Conservation (phyloP, 768 basidiomycete genomes). For the Cystobasidiopsis lactophilus region DNA sequence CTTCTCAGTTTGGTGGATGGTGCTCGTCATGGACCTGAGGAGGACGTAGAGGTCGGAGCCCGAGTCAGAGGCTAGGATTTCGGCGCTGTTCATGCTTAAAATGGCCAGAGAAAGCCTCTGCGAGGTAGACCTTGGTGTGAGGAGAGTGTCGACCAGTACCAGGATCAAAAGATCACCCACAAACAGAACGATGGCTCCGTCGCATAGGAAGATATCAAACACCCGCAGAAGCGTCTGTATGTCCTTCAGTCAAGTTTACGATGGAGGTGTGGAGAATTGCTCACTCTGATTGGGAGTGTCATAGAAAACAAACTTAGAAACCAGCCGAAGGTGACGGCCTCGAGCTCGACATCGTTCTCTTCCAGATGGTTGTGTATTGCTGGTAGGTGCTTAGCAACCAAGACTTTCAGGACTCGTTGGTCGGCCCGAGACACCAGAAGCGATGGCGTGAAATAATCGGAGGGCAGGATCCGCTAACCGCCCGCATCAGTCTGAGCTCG, state of each 20-base stretch:
- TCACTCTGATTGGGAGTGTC: slow-evolving; percentile 78
- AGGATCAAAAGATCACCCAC: slow-evolving; percentile 13
- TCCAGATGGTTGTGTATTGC: slow-evolving; percentile 53
- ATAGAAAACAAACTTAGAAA: slow-evolving; percentile 90
- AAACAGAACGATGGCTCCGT: slow-evolving; percentile 74
- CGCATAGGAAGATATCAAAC: slow-evolving; percentile 88
- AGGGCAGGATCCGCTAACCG: slow-evolving; percentile 44
- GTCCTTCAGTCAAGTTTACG: not conserved
- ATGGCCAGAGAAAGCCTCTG: slow-evolving; percentile 66
- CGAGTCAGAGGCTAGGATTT: slow-evolving; percentile 61
- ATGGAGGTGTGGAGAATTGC: slow-evolving; percentile 15
- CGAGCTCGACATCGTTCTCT: slow-evolving; percentile 65
- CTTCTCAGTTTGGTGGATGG: slow-evolving; percentile 84
- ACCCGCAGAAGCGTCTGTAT: slow-evolving; percentile 59
- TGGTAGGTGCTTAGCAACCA: slow-evolving; percentile 49
- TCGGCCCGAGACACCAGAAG: slow-evolving; percentile 83
- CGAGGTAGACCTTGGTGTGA: slow-evolving; percentile 4
- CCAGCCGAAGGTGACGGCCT: slow-evolving; percentile 95
- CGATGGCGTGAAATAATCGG: slow-evolving; percentile 81
- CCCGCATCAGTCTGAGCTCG: no score
- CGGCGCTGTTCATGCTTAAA: slow-evolving; percentile 57
- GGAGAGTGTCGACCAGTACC: not conserved
- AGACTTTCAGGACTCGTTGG: slow-evolving; percentile 70
- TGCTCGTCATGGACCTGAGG: slow-evolving; percentile 66
- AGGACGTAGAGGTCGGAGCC: slow-evolving; percentile 75